Evolutionary conservation across 305 asterid genomes (phyloP).

Genomic region (Rubia tinctorum): DNA sequence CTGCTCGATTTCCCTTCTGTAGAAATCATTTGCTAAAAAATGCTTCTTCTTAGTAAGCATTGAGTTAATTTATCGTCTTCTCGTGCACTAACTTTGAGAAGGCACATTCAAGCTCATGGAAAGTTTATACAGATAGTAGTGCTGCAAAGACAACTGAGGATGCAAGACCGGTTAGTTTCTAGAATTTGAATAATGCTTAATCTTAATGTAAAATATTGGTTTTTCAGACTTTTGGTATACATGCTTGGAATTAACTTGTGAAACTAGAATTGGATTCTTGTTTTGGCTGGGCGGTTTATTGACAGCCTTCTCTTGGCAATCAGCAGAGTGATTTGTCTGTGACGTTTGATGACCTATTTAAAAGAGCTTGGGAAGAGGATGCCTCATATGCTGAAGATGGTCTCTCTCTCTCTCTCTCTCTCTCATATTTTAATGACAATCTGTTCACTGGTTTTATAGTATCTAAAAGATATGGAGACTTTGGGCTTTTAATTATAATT

Average conservation of each 20-base stretch:
- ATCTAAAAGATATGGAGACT: constrained; percentile 17
- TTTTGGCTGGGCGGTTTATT: constrained; percentile 14
- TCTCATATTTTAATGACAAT: constrained; percentile 24
- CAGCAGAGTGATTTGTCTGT: constrained; percentile 82
- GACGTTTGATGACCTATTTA: constrained; percentile 93
- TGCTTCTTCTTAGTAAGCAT: background rate
- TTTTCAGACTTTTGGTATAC: background rate
- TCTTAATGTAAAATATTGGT: constrained; percentile 4
- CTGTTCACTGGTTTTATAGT: constrained; percentile 28
- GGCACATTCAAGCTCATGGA: constrained; percentile 69
- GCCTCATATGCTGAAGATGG: constrained; percentile 51
- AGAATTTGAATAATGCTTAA: background rate
- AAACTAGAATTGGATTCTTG: constrained; percentile 5
- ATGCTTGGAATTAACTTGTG: background rate
- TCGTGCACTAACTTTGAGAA: constrained; percentile 25
- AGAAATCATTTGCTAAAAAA: constrained; percentile 16
- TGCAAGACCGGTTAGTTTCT: constrained; percentile 58
- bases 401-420: constrained; percentile 32
- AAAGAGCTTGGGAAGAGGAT: constrained; percentile 95
- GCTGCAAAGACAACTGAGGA: constrained; percentile 34
- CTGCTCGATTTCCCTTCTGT: constrained; percentile 16
- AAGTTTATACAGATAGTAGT: constrained; percentile 39
- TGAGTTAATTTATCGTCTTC: background rate
- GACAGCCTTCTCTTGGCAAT: constrained; percentile 24
- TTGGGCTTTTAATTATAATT: constrained; percentile 10